phyloP scores from a whole-genome alignment of 306 rosid species.

The Cicer cuneatum region DNA sequence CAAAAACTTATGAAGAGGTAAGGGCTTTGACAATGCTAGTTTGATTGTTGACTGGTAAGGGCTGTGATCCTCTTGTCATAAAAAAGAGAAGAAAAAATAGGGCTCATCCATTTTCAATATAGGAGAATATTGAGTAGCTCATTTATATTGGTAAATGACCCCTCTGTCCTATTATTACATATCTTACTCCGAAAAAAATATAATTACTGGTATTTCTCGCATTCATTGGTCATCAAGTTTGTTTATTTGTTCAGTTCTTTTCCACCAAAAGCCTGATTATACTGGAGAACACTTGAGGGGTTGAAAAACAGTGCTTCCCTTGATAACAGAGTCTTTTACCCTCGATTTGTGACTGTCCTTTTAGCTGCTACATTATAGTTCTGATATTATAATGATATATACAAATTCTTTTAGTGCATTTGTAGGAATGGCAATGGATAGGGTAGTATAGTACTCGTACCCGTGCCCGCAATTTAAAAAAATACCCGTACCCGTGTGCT shows the following conservation, averaged over 20 bases:
- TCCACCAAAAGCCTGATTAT: slow-evolving; percentile 20
- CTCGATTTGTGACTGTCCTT: slow-evolving; percentile 20
- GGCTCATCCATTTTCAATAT: slow-evolving; percentile 15
- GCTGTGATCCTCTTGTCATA: too few relatives aligned
- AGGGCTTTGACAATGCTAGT: slow-evolving; percentile 31
- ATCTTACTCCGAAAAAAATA: slow-evolving; percentile 5
- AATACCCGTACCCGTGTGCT: too few relatives aligned
- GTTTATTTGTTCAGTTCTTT: background rate
- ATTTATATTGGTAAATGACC: slow-evolving; percentile 19
- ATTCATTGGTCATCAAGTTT: slow-evolving; percentile 16
- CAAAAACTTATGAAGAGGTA: slow-evolving; percentile 90
- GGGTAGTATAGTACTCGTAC: too few relatives aligned
- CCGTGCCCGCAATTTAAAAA: too few relatives aligned
- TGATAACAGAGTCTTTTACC: slow-evolving; percentile 7
- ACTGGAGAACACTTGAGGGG: slow-evolving; percentile 12
- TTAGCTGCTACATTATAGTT: slow-evolving; percentile 28
- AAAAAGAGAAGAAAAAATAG: too few relatives aligned
- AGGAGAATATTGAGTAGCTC: slow-evolving; percentile 2
- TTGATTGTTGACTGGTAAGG: slow-evolving; percentile 31
- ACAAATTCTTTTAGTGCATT: slow-evolving; percentile 32
- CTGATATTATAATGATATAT: slow-evolving; percentile 16
- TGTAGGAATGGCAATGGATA: too few relatives aligned
- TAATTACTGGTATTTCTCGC: slow-evolving; percentile 15
- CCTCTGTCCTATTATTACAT: background rate
- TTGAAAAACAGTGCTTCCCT: slow-evolving; percentile 31